A percentile compares a stretch with the other conserved stretches of the same genome.
phyloP scores from a whole-genome alignment of 495 filamentous ascomycete genomes.

The Acidomyces sp. region DNA sequence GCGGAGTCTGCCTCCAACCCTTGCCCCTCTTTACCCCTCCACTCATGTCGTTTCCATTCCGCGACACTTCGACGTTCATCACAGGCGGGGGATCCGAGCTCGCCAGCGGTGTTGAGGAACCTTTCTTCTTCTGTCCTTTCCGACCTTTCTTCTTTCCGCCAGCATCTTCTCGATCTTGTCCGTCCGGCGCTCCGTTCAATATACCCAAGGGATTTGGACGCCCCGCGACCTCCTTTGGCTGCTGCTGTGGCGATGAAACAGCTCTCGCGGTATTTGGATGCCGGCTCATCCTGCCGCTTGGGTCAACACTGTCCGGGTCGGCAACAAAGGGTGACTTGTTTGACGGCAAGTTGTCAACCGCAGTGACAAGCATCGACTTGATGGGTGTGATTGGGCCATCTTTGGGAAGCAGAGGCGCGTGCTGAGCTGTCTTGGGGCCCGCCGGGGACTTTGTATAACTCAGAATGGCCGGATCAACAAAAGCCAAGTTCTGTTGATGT shows the following conservation, averaged over 20 bases:
- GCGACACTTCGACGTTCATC: constrained; percentile 18
- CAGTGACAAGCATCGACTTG: constrained; percentile 21
- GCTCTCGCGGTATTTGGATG: too few species aligned
- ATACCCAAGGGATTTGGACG: neutral
- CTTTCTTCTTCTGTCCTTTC: constrained; percentile 19
- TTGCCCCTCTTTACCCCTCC: constrained; percentile 29
- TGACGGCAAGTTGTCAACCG: constrained; percentile 20
- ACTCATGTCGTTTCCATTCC: constrained; percentile 21
- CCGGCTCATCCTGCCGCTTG: too few species aligned
- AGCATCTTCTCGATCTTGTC: neutral
- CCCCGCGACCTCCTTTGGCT: too few species aligned
- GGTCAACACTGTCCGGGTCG: constrained; percentile 8
- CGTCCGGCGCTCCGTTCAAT: neutral
- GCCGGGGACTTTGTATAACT: constrained; percentile 25
- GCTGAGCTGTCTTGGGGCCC: neutral
- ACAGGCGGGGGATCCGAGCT: constrained; percentile 14
- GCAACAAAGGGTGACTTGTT: constrained; percentile 27
- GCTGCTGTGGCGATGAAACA: too few species aligned
- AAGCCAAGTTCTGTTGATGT: constrained; percentile 16
- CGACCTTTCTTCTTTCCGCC: constrained; percentile 12
- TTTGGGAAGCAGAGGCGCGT: constrained; percentile 14
- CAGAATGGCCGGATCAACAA: constrained; percentile 32
- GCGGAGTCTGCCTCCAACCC: constrained; percentile 76
- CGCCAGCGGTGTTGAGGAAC: neutral
- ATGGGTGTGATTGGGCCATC: constrained; percentile 27